phyloP scores from a whole-genome alignment of 768 basidiomycete species.

The Baorangia bicolor region DNA sequence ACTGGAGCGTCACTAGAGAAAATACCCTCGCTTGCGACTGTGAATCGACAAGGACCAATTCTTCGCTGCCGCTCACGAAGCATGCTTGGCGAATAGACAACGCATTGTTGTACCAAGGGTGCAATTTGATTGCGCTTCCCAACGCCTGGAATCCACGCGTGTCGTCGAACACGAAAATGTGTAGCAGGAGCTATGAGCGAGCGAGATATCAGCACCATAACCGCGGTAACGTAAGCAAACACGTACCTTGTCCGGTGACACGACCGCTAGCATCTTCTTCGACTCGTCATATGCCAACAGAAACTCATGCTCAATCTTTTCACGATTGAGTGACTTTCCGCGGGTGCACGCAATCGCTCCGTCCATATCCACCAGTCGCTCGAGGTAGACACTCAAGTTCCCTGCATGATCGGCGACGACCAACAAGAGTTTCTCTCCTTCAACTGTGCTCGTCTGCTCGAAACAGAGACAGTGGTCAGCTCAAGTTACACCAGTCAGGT shows the following conservation, averaged over 20 bases:
- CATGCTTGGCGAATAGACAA: no score
- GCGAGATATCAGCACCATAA: not conserved
- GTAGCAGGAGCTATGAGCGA: conserved; percentile 33
- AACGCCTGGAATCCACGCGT: conserved; percentile 39
- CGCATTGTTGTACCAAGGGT: conserved; percentile 40
- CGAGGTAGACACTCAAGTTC: conserved; percentile 41
- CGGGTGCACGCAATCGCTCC: conserved; percentile 27
- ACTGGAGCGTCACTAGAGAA: no score
- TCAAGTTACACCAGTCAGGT: not conserved
- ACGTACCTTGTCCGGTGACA: conserved; percentile 41
- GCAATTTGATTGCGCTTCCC: conserved; percentile 42
- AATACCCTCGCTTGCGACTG: no score
- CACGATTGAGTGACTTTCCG: conserved; percentile 38
- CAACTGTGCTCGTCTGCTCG: conserved; percentile 37
- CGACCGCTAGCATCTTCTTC: conserved; percentile 47
- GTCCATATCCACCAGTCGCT: conserved; percentile 31
- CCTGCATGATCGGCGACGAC: conserved; percentile 36
- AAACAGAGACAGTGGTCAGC: not conserved
- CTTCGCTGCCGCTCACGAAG: no score
- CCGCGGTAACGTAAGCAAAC: not conserved
- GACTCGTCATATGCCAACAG: conserved; percentile 52
- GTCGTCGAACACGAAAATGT: conserved; percentile 51
- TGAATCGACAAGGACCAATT: no score
- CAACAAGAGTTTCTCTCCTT: no score
- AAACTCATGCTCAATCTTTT: no score